Conservation (phyloP, 345 rosid species). For the Chamaenerion angustifolium region DNA sequence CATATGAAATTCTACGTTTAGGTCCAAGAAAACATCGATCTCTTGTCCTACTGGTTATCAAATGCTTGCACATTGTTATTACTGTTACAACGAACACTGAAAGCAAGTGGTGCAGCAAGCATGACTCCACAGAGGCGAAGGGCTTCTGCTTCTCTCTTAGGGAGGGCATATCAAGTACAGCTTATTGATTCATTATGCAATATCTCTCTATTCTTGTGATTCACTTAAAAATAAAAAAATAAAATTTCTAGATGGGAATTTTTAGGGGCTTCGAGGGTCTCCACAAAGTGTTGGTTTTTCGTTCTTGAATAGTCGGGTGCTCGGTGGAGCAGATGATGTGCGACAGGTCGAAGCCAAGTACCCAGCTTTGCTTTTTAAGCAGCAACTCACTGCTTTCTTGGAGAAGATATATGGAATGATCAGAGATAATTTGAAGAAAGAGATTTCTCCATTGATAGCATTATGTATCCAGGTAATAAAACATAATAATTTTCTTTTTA, state of each 20-base stretch:
- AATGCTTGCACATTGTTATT: constrained; percentile 68
- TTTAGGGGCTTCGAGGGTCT: constrained; percentile 69
- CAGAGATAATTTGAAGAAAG: constrained; percentile 87
- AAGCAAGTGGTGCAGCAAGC: constrained; percentile 69
- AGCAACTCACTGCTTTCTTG: constrained; percentile 96
- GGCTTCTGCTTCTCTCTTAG: constrained; percentile 59
- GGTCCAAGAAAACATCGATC: constrained; percentile 70
- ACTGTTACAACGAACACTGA: constrained; percentile 76
- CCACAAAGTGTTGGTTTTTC: constrained; percentile 82
- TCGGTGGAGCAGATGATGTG: constrained; percentile 53
- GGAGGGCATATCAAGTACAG: constrained; percentile 84
- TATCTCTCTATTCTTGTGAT: too few species aligned
- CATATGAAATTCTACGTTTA: constrained; percentile 17
- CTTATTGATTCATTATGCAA: constrained; percentile 4
- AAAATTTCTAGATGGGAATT: constrained; percentile 3
- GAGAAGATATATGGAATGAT: constrained; percentile 98
- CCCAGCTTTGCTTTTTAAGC: constrained; percentile 92
- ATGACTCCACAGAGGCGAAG: constrained; percentile 65
- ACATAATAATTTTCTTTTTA: too few species aligned
- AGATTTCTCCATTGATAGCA: constrained; percentile 81
- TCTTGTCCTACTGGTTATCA: constrained; percentile 83
- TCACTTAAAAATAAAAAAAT: too few species aligned
- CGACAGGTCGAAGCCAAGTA: constrained; percentile 92
- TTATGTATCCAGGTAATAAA: constrained; percentile 70
- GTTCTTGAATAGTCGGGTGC: constrained; percentile 50